A percentile compares a stretch with the other conserved stretches of the same genome.
Conservation (phyloP, 495 filamentous ascomycete species). For the Evernia prunastri region DNA sequence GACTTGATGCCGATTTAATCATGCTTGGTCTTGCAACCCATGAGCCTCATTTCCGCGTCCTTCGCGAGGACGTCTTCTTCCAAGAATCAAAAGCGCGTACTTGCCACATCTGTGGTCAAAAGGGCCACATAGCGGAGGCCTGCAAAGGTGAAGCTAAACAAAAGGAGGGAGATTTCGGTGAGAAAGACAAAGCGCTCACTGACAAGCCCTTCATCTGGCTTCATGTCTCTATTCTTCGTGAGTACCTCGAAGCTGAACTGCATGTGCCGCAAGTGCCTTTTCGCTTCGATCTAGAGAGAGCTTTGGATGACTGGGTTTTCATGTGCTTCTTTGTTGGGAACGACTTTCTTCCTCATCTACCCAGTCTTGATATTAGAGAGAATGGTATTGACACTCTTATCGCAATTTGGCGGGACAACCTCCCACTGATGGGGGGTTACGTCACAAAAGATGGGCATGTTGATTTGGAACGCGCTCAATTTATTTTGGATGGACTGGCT, state of each 20-base stretch:
- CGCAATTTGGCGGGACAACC: slow-evolving; percentile 89
- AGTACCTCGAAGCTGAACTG: slow-evolving; percentile 89
- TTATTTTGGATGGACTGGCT: slow-evolving; percentile 80
- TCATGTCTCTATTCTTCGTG: slow-evolving; percentile 81
- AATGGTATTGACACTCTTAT: slow-evolving; percentile 95
- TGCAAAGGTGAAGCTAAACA: slow-evolving; percentile 79
- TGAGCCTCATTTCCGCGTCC: slow-evolving; percentile 93
- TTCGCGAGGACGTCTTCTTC: slow-evolving; percentile 95
- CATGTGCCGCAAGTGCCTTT: slow-evolving; percentile 72
- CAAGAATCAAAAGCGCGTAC: slow-evolving; percentile 73
- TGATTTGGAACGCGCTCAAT: slow-evolving; percentile 77
- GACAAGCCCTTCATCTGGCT: slow-evolving; percentile 97
- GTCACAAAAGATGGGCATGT: slow-evolving; percentile 91
- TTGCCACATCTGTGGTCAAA: slow-evolving; percentile 84
- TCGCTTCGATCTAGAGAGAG: slow-evolving; percentile 82
- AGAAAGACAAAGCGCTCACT: slow-evolving; percentile 63
- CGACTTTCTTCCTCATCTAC: slow-evolving; percentile 95
- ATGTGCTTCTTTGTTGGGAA: slow-evolving; percentile 99
- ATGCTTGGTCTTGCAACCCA: slow-evolving; percentile 97
- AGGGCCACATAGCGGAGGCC: slow-evolving; percentile 76
- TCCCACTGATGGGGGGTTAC: slow-evolving; percentile 88
- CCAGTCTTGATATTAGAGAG: slow-evolving; percentile 92
- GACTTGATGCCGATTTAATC: slow-evolving; percentile 94
- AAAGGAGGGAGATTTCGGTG: slow-evolving; percentile 77
- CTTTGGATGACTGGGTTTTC: slow-evolving; percentile 99